Evolutionary conservation across 331 rosid genomes (phyloP).

Genomic region (Malus hybrid): DNA sequence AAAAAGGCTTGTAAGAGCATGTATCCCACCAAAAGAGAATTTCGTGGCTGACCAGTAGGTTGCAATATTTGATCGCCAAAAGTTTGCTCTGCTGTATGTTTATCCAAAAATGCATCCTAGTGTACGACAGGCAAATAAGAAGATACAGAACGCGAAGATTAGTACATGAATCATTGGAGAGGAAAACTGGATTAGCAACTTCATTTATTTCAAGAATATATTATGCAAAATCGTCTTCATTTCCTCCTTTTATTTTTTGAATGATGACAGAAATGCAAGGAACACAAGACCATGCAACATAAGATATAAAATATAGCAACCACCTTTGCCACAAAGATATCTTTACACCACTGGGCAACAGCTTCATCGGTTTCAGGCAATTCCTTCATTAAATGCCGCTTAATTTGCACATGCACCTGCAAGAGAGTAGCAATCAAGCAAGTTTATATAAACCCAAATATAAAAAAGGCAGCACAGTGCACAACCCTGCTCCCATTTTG

Average conservation of each 20-base stretch:
- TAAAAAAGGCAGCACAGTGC: background rate
- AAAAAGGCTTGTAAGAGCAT: background rate
- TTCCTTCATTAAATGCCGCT: slow-evolving; percentile 78
- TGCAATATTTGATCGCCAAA: slow-evolving; percentile 61
- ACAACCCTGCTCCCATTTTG: background rate
- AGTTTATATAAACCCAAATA: background rate
- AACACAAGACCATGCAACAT: background rate
- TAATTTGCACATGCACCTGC: slow-evolving; percentile 83
- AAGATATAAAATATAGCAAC: background rate
- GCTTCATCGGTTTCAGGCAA: slow-evolving; percentile 82
- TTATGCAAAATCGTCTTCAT: background rate
- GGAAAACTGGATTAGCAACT: background rate
- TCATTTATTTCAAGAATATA: background rate
- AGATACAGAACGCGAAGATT: background rate
- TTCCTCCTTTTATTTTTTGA: background rate
- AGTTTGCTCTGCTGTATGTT: slow-evolving; percentile 59
- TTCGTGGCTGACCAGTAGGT: slow-evolving; percentile 51
- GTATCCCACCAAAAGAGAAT: slow-evolving; percentile 73
- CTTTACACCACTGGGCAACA: slow-evolving; percentile 79
- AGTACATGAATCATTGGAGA: background rate
- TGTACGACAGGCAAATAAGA: background rate
- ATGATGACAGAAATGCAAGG: background rate
- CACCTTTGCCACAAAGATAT: slow-evolving; percentile 72
- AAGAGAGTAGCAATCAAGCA: slow-evolving; percentile 9
- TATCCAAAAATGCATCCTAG: slow-evolving; percentile 86